Evolutionary conservation across 768 basidiomycete genomes (phyloP).

Genomic region (Kwoniella shandongensis): DNA sequence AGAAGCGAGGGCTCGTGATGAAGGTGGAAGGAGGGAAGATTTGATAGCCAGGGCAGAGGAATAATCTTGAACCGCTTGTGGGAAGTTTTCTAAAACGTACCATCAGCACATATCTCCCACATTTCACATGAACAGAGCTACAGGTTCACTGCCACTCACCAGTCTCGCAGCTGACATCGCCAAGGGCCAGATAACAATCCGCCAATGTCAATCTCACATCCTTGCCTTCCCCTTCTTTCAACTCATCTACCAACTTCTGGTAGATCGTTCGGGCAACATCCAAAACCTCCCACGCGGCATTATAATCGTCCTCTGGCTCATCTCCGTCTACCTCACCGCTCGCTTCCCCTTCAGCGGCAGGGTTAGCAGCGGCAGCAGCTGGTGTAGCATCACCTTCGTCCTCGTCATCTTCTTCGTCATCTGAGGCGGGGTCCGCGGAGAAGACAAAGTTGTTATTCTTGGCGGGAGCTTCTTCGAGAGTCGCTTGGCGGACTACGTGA

Average conservation of each 20-base stretch:
- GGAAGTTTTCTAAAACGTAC: conserved; percentile 75
- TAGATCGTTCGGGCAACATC: conserved; percentile 89
- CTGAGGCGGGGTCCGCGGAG: conserved; percentile 24
- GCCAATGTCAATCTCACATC: conserved; percentile 68
- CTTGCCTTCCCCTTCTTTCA: conserved; percentile 55
- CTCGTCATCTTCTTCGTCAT: conserved; percentile 25
- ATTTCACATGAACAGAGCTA: too few species aligned
- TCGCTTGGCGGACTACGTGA: conserved; percentile 17
- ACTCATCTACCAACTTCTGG: conserved; percentile 64
- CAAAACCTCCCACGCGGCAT: conserved; percentile 96
- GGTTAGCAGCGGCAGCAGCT: conserved; percentile 1
- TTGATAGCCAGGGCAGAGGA: conserved; percentile 74
- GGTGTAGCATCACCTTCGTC: conserved; percentile 15
- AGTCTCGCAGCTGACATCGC: conserved; percentile 95
- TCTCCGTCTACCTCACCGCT: conserved; percentile 52
- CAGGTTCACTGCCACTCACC: conserved; percentile 66
- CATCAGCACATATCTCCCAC: conserved; percentile 1
- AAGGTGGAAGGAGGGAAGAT: conserved; percentile 68
- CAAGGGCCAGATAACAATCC: conserved; percentile 83
- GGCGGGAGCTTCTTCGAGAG: conserved; percentile 11
- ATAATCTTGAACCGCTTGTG: conserved; percentile 88
- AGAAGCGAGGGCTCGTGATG: conserved; percentile 90
- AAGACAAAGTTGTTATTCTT: conserved; percentile 22
- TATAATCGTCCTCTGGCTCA: conserved; percentile 89
- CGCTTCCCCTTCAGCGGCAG: conserved; percentile 1